Conservation (phyloP, 139 green algal genomes). For the Chlorella sorokiniana region DNA sequence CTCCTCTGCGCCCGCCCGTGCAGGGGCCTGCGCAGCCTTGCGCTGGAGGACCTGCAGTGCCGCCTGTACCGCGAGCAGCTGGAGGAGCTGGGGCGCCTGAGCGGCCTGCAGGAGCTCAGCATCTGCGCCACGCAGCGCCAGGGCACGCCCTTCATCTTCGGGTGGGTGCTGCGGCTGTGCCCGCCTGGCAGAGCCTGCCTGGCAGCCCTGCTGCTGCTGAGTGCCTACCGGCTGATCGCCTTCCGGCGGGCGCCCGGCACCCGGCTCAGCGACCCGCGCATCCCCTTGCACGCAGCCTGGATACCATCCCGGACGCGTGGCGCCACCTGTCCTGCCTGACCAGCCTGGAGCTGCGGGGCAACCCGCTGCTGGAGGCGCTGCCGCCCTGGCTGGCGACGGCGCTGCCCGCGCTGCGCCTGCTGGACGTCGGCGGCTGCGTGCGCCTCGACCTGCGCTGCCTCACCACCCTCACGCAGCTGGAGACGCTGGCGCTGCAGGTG, state of each 20-base stretch:
- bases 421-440: slow-evolving; percentile 47
- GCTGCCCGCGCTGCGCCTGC: slow-evolving; percentile 3
- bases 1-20: too few relatives aligned
- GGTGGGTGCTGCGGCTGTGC: too few relatives aligned
- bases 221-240: too few relatives aligned
- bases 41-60: slow-evolving; percentile 60
- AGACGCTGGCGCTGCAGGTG: slow-evolving; percentile 59
- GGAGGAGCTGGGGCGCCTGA: slow-evolving; percentile 47
- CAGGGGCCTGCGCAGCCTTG: slow-evolving; percentile 43
- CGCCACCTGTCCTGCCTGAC: slow-evolving; percentile 21
- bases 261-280: too few relatives aligned
- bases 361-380: slow-evolving; percentile 31
- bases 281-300: too few relatives aligned
- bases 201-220: too few relatives aligned
- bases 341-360: slow-evolving; percentile 9
- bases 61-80: slow-evolving; percentile 32
- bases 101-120: slow-evolving; percentile 7
- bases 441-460: slow-evolving; percentile 38
- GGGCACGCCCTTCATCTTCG: slow-evolving; percentile 42
- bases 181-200: too few relatives aligned
- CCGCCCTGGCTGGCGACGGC: slow-evolving; percentile 18
- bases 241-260: too few relatives aligned
- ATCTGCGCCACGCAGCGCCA: slow-evolving; percentile 43
- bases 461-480: slow-evolving; percentile 41
- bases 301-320: slow-evolving; percentile 49